Evolutionary conservation across 108 stramenopile genomes (phyloP).

Genomic region (Conticribra guillardii): DNA sequence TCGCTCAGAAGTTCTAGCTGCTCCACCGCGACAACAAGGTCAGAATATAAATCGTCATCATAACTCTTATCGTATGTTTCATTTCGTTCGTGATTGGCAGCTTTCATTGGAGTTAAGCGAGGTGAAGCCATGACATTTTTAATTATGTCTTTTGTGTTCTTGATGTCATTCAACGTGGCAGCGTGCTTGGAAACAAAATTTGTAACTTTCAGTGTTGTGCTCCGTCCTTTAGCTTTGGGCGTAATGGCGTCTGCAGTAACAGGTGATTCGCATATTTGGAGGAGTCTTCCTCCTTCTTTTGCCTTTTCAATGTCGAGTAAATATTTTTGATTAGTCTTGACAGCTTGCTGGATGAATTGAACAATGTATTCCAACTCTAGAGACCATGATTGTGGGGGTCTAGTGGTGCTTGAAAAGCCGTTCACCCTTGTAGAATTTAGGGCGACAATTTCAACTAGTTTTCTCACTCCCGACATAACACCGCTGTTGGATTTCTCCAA

Average conservation of each 20-base stretch:
- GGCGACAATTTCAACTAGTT: slow-evolving; percentile 18
- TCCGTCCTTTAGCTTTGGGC: slow-evolving; percentile 32
- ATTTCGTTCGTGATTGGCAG: neutral
- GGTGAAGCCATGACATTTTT: slow-evolving; percentile 38
- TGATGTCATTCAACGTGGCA: slow-evolving; percentile 32
- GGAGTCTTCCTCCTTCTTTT: neutral
- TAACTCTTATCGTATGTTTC: neutral
- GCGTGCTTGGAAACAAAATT: slow-evolving; percentile 14
- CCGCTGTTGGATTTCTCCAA: slow-evolving; percentile 16
- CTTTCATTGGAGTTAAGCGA: slow-evolving; percentile 34
- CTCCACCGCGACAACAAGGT: slow-evolving; percentile 36
- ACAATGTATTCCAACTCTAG: slow-evolving; percentile 28
- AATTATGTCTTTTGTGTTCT: slow-evolving; percentile 34
- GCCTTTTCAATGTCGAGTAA: slow-evolving; percentile 15
- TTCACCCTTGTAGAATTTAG: slow-evolving; percentile 14
- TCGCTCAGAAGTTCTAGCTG: slow-evolving; percentile 29
- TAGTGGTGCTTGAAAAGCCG: slow-evolving; percentile 8
- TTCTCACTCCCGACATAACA: slow-evolving; percentile 19
- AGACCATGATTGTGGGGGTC: slow-evolving; percentile 29
- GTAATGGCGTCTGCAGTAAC: slow-evolving; percentile 30
- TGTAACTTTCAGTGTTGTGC: neutral
- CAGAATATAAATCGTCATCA: slow-evolving; percentile 31
- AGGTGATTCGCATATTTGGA: neutral
- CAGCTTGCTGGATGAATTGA: slow-evolving; percentile 23
- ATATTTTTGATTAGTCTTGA: slow-evolving; percentile 25